Percentiles rank a stretch among this genome's conserved stretches.
Evolutionary conservation across 495 filamentous ascomycete species (phyloP).

Genomic region (Hypoxylon fragiforme): DNA sequence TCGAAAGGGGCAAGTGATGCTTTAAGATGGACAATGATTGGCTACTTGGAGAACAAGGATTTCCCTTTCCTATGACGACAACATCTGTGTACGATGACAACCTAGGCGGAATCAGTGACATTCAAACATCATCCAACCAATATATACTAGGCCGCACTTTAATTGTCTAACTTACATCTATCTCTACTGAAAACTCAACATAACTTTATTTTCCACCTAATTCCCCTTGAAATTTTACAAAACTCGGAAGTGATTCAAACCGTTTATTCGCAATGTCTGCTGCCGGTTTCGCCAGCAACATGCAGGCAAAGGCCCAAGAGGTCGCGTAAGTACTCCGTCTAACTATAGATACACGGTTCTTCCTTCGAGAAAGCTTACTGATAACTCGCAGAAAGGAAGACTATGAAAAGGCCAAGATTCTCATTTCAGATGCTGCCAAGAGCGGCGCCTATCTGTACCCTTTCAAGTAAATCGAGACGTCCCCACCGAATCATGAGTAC

Average conservation of each 20-base stretch:
- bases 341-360: background rate
- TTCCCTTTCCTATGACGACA: conserved; percentile 18
- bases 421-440: conserved; percentile 64
- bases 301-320: conserved; percentile 52
- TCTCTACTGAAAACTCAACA: too few relatives aligned
- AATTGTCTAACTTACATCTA: too few relatives aligned
- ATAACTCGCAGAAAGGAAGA: conserved; percentile 55
- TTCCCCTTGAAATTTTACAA: too few relatives aligned
- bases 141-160: too few relatives aligned
- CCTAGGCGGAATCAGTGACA: too few relatives aligned
- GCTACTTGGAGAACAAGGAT: background rate
- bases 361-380: conserved; percentile 2
- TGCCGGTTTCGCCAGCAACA: conserved; percentile 35
- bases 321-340: conserved; percentile 46
- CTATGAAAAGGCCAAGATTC: conserved; percentile 53
- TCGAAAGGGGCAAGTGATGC: conserved; percentile 10
- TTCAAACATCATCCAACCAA: too few relatives aligned
- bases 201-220: too few relatives aligned
- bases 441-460: conserved; percentile 87
- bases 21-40: background rate
- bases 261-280: conserved; percentile 27
- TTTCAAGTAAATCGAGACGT: too few relatives aligned
- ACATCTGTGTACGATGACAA: conserved; percentile 11
- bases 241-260: background rate
- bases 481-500: too few relatives aligned